Percentiles rank a stretch among this genome's conserved stretches.
These are phyloP conservation scores for Cladosporium sp. DNA, from an alignment of 2,329 filamentous ascomycete genomes.

Conservation along the genomic window DNA sequence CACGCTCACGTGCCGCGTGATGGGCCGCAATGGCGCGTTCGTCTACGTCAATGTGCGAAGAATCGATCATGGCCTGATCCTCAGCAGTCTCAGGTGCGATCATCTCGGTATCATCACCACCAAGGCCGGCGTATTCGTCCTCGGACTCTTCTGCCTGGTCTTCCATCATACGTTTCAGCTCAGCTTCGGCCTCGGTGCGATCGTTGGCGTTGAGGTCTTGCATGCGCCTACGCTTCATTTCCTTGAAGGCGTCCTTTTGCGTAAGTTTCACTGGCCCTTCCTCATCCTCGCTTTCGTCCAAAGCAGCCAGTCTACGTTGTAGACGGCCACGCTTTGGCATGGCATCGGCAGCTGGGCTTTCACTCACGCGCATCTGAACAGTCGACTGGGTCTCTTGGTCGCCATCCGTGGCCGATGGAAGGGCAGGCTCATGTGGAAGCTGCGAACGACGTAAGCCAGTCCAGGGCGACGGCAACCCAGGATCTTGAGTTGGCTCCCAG, in stretches of 20 bases:
- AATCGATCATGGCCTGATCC: constrained; percentile 84
- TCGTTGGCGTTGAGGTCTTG: constrained; percentile 36
- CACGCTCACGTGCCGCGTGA: constrained; percentile 76
- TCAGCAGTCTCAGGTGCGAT: constrained; percentile 69
- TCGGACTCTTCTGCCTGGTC: constrained; percentile 97
- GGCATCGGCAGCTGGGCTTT: constrained; percentile 23
- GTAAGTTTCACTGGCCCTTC: constrained; percentile 36
- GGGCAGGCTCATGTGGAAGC: constrained; percentile 17
- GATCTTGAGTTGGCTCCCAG: constrained; percentile 32
- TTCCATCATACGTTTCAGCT: constrained; percentile 84
- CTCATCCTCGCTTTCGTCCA: constrained; percentile 39
- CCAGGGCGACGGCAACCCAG: constrained; percentile 27
- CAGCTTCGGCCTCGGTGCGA: constrained; percentile 57
- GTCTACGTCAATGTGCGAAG: constrained; percentile 69
- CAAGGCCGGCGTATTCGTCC: constrained; percentile 93
- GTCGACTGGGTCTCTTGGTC: constrained; percentile 29
- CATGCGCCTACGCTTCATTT: constrained; percentile 62
- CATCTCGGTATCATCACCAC: constrained; percentile 68
- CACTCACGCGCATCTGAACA: constrained; percentile 28
- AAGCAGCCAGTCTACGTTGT: constrained; percentile 35
- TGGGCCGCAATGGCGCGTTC: constrained; percentile 78
- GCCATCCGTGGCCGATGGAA: constrained; percentile 13
- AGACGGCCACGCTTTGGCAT: constrained; percentile 53
- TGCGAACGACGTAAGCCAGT: constrained; percentile 11
- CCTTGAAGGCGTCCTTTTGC: constrained; percentile 56